These are phyloP conservation scores for Endoconidiophora polonica DNA, from an alignment of 2,329 filamentous ascomycete genomes.

Conservation along the genomic window DNA sequence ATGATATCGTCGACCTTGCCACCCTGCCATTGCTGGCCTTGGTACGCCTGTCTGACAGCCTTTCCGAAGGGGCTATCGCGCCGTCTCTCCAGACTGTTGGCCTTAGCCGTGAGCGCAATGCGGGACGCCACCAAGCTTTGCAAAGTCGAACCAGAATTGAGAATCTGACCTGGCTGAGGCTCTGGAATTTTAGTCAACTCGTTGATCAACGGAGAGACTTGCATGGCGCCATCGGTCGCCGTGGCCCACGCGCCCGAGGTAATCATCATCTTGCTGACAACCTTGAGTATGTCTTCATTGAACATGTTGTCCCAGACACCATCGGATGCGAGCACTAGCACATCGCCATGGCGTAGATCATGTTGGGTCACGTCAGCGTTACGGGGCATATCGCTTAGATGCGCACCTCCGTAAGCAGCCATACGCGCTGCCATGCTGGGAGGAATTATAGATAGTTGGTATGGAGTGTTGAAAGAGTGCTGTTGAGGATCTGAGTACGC, in stretches of 20 bases:
- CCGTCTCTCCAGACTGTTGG: slow-evolving; percentile 64
- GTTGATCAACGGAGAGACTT: slow-evolving; percentile 42
- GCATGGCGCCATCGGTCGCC: slow-evolving; percentile 40
- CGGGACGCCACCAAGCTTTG: slow-evolving; percentile 66
- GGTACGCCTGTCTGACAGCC: slow-evolving; percentile 78
- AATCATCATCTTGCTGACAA: slow-evolving; percentile 64
- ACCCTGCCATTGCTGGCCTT: slow-evolving; percentile 71
- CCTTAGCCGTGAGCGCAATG: slow-evolving; percentile 68
- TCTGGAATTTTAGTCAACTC: slow-evolving; percentile 27
- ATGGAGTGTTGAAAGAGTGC: slow-evolving; percentile 95
- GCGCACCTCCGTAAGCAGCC: slow-evolving; percentile 65
- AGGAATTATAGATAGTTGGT: slow-evolving; percentile 79
- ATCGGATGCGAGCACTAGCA: slow-evolving; percentile 86
- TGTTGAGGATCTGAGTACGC: slow-evolving; percentile 74
- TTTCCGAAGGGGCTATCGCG: slow-evolving; percentile 87
- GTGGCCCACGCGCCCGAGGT: slow-evolving; percentile 56
- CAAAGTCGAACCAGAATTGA: slow-evolving; percentile 31
- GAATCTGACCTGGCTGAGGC: slow-evolving; percentile 14
- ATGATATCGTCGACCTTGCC: slow-evolving; percentile 96
- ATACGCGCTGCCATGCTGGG: slow-evolving; percentile 63
- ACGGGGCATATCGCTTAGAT: slow-evolving; percentile 66
- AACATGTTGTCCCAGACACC: slow-evolving; percentile 94
- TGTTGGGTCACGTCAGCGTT: slow-evolving; percentile 71
- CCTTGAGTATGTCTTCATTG: slow-evolving; percentile 70
- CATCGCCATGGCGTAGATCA: slow-evolving; percentile 70